Evolutionary conservation across 169 alveolate genomes (phyloP), one percentile per base, ranked within the genome.

Genomic region (Cryptosporidium felis): DNA sequence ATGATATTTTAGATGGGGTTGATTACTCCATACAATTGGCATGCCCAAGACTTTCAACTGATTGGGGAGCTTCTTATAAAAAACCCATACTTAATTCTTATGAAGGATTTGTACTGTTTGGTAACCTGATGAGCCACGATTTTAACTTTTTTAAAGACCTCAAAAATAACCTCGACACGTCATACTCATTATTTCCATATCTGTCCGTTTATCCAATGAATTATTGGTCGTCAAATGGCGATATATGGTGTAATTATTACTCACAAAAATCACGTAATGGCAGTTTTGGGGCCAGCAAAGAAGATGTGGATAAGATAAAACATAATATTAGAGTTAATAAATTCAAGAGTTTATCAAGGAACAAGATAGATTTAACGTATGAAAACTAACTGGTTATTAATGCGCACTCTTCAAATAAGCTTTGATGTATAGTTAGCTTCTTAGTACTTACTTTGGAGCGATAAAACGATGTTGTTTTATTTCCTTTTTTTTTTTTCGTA

Each of bases 31-130:
- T 93, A 66, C 92, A 98, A 93, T 93, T 98, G 16, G 99, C 98
- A 3, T 98, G 99, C 80, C 99, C 99, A 9, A 92, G 99, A 53
- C 92, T 98, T 40, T 95, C 99, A 9, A 95, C 98, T 60, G 99
- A 98, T 89, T 98, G 99, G 99, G 99, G 99, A 0, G 94, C 92
- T 42, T 90, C 92, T 60, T 97, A 94, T 80, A 59, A 88, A 12
- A 94, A 94, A 61, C 99, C 99, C 5, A 89, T 97, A 56, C 91
- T 97, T 81, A 96, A 96, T 65, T 97, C 99, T 36, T 98, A 97
- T 92, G 99, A 98, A 91, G 98, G 98, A 5, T 96, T 93, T 88
- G 99, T 97, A 16, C 97, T 98, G 21, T 92, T 97, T 60, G 95
- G 95, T 4, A 88, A 81, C 40, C 82, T 89, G 18, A 82, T 66